These are phyloP conservation scores for Cutaneotrichosporon cutaneum DNA, from an alignment of 1,284 basidiomycete genomes.

Conservation along the genomic window DNA sequence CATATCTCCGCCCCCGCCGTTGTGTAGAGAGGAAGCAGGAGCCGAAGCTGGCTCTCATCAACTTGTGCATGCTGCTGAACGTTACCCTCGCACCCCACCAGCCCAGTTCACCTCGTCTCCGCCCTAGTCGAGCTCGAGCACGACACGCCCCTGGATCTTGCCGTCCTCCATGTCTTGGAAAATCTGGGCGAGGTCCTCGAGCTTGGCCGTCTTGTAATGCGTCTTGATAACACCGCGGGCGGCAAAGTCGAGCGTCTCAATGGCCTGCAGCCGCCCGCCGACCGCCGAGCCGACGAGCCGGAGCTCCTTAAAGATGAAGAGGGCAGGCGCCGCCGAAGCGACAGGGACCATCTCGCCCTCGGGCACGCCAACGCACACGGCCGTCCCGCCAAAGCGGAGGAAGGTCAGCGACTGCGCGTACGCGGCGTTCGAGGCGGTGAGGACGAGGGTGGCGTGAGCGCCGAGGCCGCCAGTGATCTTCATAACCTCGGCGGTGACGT, in stretches of 20 bases:
- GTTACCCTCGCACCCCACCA: too few species aligned
- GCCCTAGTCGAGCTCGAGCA: constrained; percentile 14
- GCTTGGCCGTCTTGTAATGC: constrained; percentile 18
- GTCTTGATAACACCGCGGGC: constrained; percentile 15
- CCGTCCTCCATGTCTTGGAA: constrained; percentile 23
- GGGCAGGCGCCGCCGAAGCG: constrained; percentile 7
- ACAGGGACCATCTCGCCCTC: constrained; percentile 38
- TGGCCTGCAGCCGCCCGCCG: constrained; percentile 16
- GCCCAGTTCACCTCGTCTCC: not conserved
- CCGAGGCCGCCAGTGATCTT: constrained; percentile 62
- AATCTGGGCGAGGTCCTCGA: constrained; percentile 18
- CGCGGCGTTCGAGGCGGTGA: constrained; percentile 57
- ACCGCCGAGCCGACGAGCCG: constrained; percentile 16
- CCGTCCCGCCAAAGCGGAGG: constrained; percentile 61
- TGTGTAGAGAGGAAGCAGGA: too few species aligned
- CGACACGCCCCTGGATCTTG: constrained; percentile 22
- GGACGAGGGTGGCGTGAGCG: constrained; percentile 70
- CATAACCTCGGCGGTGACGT: constrained; percentile 17
- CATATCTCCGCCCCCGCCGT: too few species aligned
- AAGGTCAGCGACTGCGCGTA: constrained; percentile 71
- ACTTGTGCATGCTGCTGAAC: too few species aligned
- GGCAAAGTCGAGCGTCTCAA: constrained; percentile 26
- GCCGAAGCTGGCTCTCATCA: too few species aligned
- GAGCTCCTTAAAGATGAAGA: constrained; percentile 21
- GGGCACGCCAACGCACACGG: constrained; percentile 74